phyloP scores from a whole-genome alignment of 495 filamentous ascomycete species.

The Parmelia sp. region DNA sequence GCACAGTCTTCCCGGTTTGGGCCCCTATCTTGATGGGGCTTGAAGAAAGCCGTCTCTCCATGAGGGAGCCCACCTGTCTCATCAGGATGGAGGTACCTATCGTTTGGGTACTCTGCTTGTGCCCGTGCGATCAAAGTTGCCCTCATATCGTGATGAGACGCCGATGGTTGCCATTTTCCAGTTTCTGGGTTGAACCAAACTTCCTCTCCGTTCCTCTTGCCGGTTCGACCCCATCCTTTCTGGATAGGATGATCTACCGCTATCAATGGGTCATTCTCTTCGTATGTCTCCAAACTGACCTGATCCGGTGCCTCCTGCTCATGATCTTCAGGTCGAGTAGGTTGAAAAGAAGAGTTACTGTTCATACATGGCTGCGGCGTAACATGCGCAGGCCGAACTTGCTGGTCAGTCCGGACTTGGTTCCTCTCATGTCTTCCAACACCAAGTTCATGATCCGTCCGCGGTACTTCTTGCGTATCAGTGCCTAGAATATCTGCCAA shows the following conservation, averaged over 20 bases:
- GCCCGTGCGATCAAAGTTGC: background rate
- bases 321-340: no score
- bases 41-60: background rate
- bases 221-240: background rate
- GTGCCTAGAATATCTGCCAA: no score
- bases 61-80: background rate
- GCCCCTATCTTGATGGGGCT: background rate
- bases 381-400: no score
- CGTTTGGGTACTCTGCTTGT: background rate
- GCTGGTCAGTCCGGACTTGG: no score
- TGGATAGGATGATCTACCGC: background rate
- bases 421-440: no score
- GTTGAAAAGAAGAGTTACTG: no score
- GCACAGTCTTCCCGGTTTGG: background rate
- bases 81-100: background rate
- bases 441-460: no score
- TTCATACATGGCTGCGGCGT: no score
- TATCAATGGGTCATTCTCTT: background rate
- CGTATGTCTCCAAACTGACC: background rate
- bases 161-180: background rate
- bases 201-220: background rate
- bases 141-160: background rate
- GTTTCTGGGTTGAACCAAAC: background rate
- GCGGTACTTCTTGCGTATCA: no score
- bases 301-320: background rate